These are phyloP conservation scores for Hypoxylon perforatum DNA, from an alignment of 495 filamentous ascomycete species.

Conservation along the genomic window DNA sequence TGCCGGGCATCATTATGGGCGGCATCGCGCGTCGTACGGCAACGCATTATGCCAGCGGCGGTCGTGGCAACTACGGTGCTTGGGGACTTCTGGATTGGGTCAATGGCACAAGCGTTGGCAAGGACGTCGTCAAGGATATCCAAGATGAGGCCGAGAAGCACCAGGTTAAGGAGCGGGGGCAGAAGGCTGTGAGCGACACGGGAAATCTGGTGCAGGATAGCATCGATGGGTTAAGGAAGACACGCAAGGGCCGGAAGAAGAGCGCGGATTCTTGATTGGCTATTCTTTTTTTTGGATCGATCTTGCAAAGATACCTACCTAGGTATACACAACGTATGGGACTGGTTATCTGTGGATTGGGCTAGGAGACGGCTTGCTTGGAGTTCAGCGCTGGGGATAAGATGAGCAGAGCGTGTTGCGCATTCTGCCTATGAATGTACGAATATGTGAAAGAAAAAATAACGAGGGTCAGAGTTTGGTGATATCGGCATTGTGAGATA, in stretches of 20 bases:
- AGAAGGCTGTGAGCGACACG: conserved; percentile 51
- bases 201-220: conserved; percentile 50
- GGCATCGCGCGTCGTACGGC: conserved; percentile 79
- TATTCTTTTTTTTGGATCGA: background rate
- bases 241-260: conserved; percentile 48
- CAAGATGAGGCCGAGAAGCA: conserved; percentile 69
- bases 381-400: conserved; percentile 15
- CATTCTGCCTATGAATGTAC: conserved; percentile 5
- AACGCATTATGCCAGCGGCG: conserved; percentile 68
- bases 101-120: conserved; percentile 72
- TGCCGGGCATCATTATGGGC: conserved; percentile 79
- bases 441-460: background rate
- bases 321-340: background rate
- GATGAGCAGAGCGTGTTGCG: background rate
- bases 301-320: background rate
- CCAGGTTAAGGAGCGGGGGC: conserved; percentile 60
- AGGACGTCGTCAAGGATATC: conserved; percentile 66
- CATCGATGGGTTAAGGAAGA: conserved; percentile 48
- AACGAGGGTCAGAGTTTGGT: too few relatives aligned
- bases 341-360: conserved; percentile 1
- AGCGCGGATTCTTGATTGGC: conserved; percentile 47
- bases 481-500: background rate
- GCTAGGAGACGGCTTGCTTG: conserved; percentile 6
- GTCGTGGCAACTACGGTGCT: conserved; percentile 78
- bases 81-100: conserved; percentile 84